Conservation (phyloP, 345 rosid genomes). For the Syzygium aqueum region DNA sequence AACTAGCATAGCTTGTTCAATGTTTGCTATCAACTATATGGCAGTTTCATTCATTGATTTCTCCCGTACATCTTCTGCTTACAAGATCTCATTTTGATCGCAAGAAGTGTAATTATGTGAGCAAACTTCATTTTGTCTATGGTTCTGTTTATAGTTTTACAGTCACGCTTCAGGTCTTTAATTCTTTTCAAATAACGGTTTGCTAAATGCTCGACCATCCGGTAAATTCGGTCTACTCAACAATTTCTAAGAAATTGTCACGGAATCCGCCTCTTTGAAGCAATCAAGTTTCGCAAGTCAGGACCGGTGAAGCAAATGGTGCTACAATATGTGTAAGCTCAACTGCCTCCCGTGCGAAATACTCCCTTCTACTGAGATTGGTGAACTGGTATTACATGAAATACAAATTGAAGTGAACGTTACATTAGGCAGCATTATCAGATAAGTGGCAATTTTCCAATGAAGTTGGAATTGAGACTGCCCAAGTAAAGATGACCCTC, state of each 20-base stretch:
- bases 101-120: background rate
- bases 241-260: background rate
- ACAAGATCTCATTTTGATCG: background rate
- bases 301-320: no score
- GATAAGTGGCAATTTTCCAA: constrained; percentile 25
- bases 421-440: background rate
- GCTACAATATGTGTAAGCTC: no score
- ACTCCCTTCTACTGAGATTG: background rate
- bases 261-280: no score
- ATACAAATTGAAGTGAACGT: background rate
- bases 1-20: background rate
- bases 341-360: background rate
- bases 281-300: no score
- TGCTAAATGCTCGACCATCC: background rate
- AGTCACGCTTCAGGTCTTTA: background rate
- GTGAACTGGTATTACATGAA: background rate
- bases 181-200: background rate
- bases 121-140: background rate
- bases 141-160: background rate
- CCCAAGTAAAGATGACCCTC: constrained; percentile 45
- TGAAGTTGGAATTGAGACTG: constrained; percentile 26
- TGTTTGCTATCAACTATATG: background rate
- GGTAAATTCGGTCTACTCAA: background rate
- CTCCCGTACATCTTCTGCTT: background rate
- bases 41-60: background rate